Percentiles rank a stretch among this genome's conserved stretches.
Conservation (phyloP, 345 rosid genomes). For the Crucihimalaya himalaica region DNA sequence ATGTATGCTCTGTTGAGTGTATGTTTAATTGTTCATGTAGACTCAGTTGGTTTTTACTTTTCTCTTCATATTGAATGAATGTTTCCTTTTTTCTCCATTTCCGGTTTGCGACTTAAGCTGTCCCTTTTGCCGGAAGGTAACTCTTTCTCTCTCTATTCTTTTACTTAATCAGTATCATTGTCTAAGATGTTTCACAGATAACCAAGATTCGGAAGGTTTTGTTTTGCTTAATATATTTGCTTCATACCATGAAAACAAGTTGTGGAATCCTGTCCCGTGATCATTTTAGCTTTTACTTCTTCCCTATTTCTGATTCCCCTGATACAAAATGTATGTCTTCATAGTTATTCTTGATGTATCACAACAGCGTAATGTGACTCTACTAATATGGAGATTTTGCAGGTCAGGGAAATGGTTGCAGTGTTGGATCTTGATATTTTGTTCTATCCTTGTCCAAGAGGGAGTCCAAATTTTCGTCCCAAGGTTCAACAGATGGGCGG, state of each 20-base stretch:
- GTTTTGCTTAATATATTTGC: not conserved
- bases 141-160: not conserved
- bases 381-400: constrained; percentile 27
- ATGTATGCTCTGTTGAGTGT: constrained; percentile 8
- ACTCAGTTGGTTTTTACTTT: constrained; percentile 9
- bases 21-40: not conserved
- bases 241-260: constrained; percentile 2
- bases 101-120: constrained; percentile 60
- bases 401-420: constrained; percentile 95
- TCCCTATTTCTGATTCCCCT: not conserved
- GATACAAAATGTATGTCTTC: not conserved
- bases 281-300: constrained; percentile 13
- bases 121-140: constrained; percentile 98
- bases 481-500: constrained; percentile 84
- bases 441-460: constrained; percentile 89
- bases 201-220: constrained; percentile 1
- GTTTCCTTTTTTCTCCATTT: constrained; percentile 30
- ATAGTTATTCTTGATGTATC: constrained; percentile 7
- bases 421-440: constrained; percentile 90
- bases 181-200: constrained; percentile 8
- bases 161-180: not conserved
- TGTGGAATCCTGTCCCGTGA: not conserved
- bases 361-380: not conserved
- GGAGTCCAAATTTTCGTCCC: constrained; percentile 88
- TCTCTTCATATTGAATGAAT: constrained; percentile 22